Conservation (phyloP, 2,329 filamentous ascomycete genomes). For the Calonectria hongkongensis region DNA sequence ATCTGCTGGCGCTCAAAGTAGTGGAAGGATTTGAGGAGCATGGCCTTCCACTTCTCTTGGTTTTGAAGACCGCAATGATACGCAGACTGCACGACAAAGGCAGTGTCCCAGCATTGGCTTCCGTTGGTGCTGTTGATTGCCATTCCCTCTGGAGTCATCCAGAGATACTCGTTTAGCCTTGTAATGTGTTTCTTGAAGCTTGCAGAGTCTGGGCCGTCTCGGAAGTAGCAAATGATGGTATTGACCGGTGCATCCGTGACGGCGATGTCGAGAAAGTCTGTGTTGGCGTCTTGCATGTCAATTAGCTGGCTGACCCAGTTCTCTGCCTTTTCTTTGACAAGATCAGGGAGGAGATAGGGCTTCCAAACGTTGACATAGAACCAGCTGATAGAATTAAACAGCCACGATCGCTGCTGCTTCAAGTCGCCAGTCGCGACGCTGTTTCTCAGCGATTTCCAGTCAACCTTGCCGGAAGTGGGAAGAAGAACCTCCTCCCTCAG, state of each 20-base stretch:
- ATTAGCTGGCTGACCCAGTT: slow-evolving; percentile 88
- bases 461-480: slow-evolving; percentile 83
- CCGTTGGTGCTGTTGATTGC: slow-evolving; percentile 96
- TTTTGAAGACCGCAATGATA: slow-evolving; percentile 85
- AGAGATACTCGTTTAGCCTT: slow-evolving; percentile 88
- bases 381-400: slow-evolving; percentile 87
- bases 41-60: slow-evolving; percentile 84
- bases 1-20: slow-evolving; percentile 96
- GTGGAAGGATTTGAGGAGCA: slow-evolving; percentile 86
- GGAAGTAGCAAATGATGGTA: slow-evolving; percentile 86
- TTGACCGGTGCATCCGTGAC: slow-evolving; percentile 95
- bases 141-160: slow-evolving; percentile 94
- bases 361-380: slow-evolving; percentile 85
- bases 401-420: slow-evolving; percentile 91
- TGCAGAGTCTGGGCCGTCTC: slow-evolving; percentile 84
- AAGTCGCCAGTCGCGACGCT: slow-evolving; percentile 87
- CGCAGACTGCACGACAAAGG: slow-evolving; percentile 88
- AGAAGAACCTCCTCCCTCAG: slow-evolving; percentile 89
- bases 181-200: slow-evolving; percentile 86
- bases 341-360: slow-evolving; percentile 81
- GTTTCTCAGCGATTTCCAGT: slow-evolving; percentile 86
- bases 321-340: slow-evolving; percentile 82
- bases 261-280: slow-evolving; percentile 87
- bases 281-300: slow-evolving; percentile 93
- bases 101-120: slow-evolving; percentile 96